phyloP scores from a whole-genome alignment of 306 rosid species.

The Fragaria nilgerrensis region DNA sequence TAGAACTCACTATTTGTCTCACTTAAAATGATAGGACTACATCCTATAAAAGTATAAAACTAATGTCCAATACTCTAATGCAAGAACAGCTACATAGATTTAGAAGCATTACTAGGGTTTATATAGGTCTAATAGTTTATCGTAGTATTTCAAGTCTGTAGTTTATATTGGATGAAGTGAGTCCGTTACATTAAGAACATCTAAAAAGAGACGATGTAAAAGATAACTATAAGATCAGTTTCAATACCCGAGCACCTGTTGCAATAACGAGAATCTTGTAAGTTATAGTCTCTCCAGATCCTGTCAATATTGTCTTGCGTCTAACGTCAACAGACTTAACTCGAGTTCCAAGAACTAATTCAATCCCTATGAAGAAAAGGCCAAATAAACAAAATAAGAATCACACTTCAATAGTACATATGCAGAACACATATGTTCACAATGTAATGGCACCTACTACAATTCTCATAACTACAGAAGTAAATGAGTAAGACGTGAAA shows the following conservation, averaged over 20 bases:
- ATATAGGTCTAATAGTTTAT: not conserved
- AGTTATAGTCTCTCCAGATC: slow-evolving; percentile 95
- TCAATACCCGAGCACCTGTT: slow-evolving; percentile 99
- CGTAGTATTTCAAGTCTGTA: not conserved
- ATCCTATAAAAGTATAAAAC: not conserved
- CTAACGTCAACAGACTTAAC: slow-evolving; percentile 92
- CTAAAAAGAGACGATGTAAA: slow-evolving; percentile 4
- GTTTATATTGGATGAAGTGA: not conserved
- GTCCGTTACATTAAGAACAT: slow-evolving; percentile 1
- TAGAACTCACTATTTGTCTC: not conserved
- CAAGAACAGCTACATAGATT: not conserved
- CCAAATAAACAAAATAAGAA: not conserved
- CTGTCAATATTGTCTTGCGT: slow-evolving; percentile 81
- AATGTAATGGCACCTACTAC: not conserved
- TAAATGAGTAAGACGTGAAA: slow-evolving; percentile 8
- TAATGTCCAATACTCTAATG: not conserved
- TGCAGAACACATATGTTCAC: slow-evolving; percentile 14
- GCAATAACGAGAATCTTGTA: slow-evolving; percentile 91
- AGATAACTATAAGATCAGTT: slow-evolving; percentile 37
- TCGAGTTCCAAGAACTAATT: slow-evolving; percentile 89
- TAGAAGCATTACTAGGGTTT: not conserved
- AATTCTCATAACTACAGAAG: not conserved
- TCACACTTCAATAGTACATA: slow-evolving; percentile 16
- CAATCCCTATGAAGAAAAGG: slow-evolving; percentile 57
- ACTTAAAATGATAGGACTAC: not conserved